Evolutionary conservation across 2,329 filamentous ascomycete species (phyloP), one percentile per base, ranked within the genome.

Genomic region (Trichoderma guizhouense): DNA sequence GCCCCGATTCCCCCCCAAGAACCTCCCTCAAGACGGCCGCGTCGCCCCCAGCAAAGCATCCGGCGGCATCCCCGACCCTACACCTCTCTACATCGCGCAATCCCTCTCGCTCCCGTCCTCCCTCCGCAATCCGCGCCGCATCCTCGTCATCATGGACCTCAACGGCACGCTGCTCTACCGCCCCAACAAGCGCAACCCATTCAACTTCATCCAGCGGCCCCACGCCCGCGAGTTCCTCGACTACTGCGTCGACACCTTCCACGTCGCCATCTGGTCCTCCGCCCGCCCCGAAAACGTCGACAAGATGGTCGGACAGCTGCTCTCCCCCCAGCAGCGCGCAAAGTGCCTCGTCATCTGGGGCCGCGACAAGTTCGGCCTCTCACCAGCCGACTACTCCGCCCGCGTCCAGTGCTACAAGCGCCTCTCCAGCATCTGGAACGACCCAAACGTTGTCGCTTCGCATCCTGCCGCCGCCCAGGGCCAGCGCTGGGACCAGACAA

Each of bases 331-430:
- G 1, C 86, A 92, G 75, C 84, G 84, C 36, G 71, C 81, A 0
- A 81, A 84, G 28, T 85, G 97, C 21, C 85, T 93, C 34, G 92
- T 90, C 21, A 82, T 91, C 69, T 98, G 95, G 94, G 91, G 86
- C 7, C 90, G 96, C 34, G 91, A 97, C 77, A 88, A 86, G 30
- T 91, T 98, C 72, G 89, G 89, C 24, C 87, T 99, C 5, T 86
- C 87, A 0, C 53, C 75, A 0, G 73, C 79, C 3, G 91, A 97
- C 79, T 97, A 92, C 83, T 83, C 86, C 71, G 76, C 81, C 64
- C 92, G 93, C 72, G 90, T 95, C 0, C 93, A 97, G 79, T 94
- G 95, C 72, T 98, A 98, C 86, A 99, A 99, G 84, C 88, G 93
- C 47, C 86, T 99, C 3, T 85, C 89, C 0, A 84, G 82, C 64